phyloP scores from a whole-genome alignment of 495 filamentous ascomycete genomes.

The Neohortaea acidophila region DNA sequence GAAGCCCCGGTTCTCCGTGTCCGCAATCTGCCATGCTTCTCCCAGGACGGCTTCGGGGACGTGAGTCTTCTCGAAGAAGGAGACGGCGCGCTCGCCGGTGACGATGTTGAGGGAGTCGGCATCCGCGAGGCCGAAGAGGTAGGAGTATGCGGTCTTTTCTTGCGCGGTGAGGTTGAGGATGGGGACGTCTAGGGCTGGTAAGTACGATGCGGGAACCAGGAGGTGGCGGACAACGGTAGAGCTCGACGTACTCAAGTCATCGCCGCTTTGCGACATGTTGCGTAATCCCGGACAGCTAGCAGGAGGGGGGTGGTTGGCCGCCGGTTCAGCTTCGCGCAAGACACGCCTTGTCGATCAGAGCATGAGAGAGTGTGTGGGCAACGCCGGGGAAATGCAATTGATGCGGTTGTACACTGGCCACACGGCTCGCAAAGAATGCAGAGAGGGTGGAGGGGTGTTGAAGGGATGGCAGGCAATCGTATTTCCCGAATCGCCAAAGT shows the following conservation, averaged over 20 bases:
- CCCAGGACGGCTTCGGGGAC: slow-evolving; percentile 71
- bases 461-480: too few species aligned
- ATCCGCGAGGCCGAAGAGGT: slow-evolving; percentile 81
- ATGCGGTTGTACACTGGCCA: too few species aligned
- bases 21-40: slow-evolving; percentile 99
- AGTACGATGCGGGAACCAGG: neutral
- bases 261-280: neutral
- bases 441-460: too few species aligned
- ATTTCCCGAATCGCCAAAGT: too few species aligned
- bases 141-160: slow-evolving; percentile 83
- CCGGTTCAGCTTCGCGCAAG: too few species aligned
- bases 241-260: slow-evolving; percentile 4
- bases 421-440: too few species aligned
- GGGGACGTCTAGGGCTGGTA: slow-evolving; percentile 34
- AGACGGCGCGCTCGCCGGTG: slow-evolving; percentile 87
- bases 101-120: slow-evolving; percentile 82
- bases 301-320: too few species aligned
- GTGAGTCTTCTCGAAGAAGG: slow-evolving; percentile 94
- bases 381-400: too few species aligned
- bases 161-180: slow-evolving; percentile 78
- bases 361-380: too few species aligned
- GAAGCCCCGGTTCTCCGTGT: slow-evolving; percentile 87
- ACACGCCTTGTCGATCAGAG: too few species aligned
- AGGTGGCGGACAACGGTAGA: neutral
- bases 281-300: neutral